A percentile compares a stretch with the other conserved stretches of the same genome.
Evolutionary conservation across 441 rosid species (phyloP).

Genomic region (Gossypium schwendimanii): DNA sequence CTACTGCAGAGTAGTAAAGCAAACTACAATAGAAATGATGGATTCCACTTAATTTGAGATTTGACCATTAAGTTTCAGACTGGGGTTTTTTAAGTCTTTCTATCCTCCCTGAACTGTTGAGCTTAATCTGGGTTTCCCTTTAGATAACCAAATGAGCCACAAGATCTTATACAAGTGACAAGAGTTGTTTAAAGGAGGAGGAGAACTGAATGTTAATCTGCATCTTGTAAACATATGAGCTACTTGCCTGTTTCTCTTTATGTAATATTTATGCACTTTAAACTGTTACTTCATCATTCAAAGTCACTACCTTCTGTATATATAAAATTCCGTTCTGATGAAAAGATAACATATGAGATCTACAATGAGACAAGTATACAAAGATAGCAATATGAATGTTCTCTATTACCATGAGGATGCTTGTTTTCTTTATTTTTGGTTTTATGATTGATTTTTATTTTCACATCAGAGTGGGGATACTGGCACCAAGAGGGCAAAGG

Average conservation of each 20-base stretch:
- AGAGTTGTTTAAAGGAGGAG: background rate
- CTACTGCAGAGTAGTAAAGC: background rate
- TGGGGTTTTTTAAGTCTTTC: slow-evolving; percentile 3
- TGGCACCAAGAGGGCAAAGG: slow-evolving; percentile 61
- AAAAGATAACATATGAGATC: slow-evolving; percentile 10
- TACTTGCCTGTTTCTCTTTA: background rate
- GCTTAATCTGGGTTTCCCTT: background rate
- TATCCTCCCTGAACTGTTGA: background rate
- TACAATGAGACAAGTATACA: background rate
- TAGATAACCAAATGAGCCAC: background rate
- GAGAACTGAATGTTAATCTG: background rate
- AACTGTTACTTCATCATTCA: background rate
- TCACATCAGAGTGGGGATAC: slow-evolving; percentile 64
- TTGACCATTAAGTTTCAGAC: background rate
- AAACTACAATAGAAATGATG: background rate
- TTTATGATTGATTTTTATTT: slow-evolving; percentile 4
- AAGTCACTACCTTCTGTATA: background rate
- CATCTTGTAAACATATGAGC: background rate
- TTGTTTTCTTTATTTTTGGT: slow-evolving; percentile 1
- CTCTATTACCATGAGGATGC: background rate
- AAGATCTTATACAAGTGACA: background rate
- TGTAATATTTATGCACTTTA: background rate
- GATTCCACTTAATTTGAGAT: background rate
- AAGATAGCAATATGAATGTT: background rate
- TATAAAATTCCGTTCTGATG: background rate